Base-by-base conservation (phyloP, 2,329 filamentous ascomycete genomes). In the Xylariaceae sp. region DNA sequence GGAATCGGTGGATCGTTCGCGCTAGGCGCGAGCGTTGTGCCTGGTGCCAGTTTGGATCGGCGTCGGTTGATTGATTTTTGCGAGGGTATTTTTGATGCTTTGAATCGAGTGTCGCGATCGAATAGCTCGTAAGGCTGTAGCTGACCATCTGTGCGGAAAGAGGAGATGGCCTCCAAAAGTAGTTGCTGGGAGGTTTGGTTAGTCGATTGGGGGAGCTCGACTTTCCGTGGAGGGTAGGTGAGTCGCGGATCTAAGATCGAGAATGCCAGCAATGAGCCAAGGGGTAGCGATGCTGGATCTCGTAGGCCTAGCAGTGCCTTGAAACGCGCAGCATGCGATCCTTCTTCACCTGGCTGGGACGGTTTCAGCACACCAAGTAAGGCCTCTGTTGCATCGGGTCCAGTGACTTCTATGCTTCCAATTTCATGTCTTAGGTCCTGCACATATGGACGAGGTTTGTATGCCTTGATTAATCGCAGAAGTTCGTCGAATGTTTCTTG, bases 51-150 rank as follows among this genome's bases (percentile, higher is more conserved):
- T 19, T 77, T 70, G 12, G 78, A 73, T 63, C 84, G 88, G 37
- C 92, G 82, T 38, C 86, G 80, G 61, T 94, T 91, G 56, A 97
- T 80, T 1, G 83, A 77, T 59, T 88, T 88, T 60, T 95, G 89
- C 10, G 86, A 83, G 2, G 91, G 78, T 12, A 84, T 73, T 40
- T 75, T 76, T 3, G 79, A 79, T 21, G 86, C 86, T 44, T 70
- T 73, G 47, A 86, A 76, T 27, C 91, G 82, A 27, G 69, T 65
- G 22, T 80, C 72, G 48, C 86, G 79, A 56, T 86, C 77, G 61
- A 94, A 95, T 1, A 97, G 67, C 7, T 69, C 67, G 64, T 72
- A 61, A 40, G 73, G 63, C 39, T 68, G 60, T 60, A 75, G 11
- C 48, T 67, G 48, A 43, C 70, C 56, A 50, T 90, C 85, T 1